Conservation (phyloP, 768 basidiomycete species). For the Termitomyces sp. region DNA sequence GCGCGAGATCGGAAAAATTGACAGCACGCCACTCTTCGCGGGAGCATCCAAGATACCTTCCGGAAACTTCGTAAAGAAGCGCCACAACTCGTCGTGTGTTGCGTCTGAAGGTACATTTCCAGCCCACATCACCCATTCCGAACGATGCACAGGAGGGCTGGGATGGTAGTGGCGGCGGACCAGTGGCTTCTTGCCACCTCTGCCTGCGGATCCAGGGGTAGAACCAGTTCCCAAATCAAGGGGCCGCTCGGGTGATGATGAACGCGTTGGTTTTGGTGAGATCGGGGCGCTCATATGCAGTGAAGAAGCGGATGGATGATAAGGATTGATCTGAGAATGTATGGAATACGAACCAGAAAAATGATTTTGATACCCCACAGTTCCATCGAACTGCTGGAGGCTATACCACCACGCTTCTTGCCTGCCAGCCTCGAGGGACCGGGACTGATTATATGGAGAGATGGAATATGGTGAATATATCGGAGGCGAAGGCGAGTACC, state of each 20-base stretch:
- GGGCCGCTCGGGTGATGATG: conserved; percentile 2
- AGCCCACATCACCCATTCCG: conserved; percentile 96
- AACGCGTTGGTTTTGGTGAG: conserved; percentile 5
- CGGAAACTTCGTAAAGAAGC: conserved; percentile 58
- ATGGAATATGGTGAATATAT: conserved; percentile 33
- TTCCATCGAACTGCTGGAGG: conserved; percentile 22
- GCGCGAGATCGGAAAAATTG: conserved; percentile 91
- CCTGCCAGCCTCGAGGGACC: conserved; percentile 30
- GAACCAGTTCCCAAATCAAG: conserved; percentile 4
- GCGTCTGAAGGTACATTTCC: conserved; percentile 88
- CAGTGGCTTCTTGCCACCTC: conserved; percentile 21
- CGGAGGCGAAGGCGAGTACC: conserved; percentile 27
- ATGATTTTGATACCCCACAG: conserved; percentile 23
- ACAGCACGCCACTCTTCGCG: conserved; percentile 54
- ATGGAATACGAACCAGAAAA: conserved; percentile 26
- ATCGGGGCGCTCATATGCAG: conserved; percentile 15
- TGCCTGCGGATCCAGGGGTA: conserved; percentile 3
- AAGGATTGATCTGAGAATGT: conserved; percentile 19
- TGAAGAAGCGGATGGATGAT: conserved; percentile 13
- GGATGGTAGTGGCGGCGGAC: conserved; percentile 61
- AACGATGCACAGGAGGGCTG: conserved; percentile 65
- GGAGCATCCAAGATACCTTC: conserved; percentile 4
- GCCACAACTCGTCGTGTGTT: conserved; percentile 79
- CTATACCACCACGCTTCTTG: conserved; percentile 53
- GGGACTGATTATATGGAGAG: conserved; percentile 28